A percentile compares a stretch with the other conserved stretches of the same genome.
Evolutionary conservation across 495 filamentous ascomycete species (phyloP).

Genomic region (Daldinia caldariorum): DNA sequence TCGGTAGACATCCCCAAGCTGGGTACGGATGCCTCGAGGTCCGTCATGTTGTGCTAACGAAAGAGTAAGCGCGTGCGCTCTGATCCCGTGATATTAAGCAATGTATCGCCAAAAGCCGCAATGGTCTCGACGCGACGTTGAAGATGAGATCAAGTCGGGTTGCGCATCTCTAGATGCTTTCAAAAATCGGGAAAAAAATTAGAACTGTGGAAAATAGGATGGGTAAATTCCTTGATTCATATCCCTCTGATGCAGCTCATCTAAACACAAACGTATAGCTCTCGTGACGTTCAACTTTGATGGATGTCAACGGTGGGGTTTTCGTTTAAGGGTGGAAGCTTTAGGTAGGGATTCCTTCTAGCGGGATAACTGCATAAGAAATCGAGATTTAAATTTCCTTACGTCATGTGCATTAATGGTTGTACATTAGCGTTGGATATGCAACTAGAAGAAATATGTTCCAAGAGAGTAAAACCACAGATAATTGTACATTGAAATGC

Average conservation of each 20-base stretch:
- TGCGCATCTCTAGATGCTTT: constrained; percentile 18
- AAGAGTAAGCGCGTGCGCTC: neutral
- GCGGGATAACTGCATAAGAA: neutral
- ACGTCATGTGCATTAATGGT: constrained; percentile 33
- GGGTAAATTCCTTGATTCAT: neutral
- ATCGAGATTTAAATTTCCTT: constrained; percentile 5
- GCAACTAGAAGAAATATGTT: neutral
- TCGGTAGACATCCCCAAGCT: constrained; percentile 37
- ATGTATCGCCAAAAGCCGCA: constrained; percentile 15
- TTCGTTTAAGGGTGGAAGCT: neutral
- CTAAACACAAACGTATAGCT: neutral
- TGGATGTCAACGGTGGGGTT: constrained; percentile 2
- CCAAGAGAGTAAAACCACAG: neutral
- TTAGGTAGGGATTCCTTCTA: constrained; percentile 12
- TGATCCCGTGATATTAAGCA: constrained; percentile 7
- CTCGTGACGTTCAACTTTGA: neutral
- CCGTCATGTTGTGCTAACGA: constrained; percentile 29
- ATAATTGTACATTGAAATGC: neutral
- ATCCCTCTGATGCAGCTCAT: constrained; percentile 10
- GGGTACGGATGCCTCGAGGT: constrained; percentile 40
- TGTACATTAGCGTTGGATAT: neutral
- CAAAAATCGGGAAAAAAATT: neutral
- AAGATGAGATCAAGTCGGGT: constrained; percentile 25
- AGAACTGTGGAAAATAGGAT: neutral
- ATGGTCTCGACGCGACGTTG: constrained; percentile 37